These are phyloP conservation scores for Penicillium sp. DNA, from an alignment of 2,329 filamentous ascomycete species.

Conservation along the genomic window DNA sequence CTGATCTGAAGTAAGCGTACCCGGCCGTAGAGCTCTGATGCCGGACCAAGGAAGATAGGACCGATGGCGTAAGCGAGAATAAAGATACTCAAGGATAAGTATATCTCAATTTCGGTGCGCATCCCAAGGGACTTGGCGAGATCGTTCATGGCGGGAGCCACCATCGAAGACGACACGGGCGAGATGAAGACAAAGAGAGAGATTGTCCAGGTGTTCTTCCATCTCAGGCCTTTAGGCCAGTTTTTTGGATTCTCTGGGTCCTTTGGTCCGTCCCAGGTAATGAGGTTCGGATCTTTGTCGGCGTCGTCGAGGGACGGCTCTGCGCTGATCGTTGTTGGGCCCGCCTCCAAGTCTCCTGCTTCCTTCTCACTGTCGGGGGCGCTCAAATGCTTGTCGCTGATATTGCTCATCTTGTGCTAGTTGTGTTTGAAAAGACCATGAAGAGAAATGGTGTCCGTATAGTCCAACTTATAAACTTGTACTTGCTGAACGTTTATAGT, in stretches of 20 bases:
- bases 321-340: not conserved
- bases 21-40: conserved; percentile 56
- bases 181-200: conserved; percentile 22
- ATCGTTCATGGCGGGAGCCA: conserved; percentile 49
- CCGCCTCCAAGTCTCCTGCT: not conserved
- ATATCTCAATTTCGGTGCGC: conserved; percentile 37
- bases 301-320: not conserved
- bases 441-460: not conserved
- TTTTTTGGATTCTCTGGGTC: conserved; percentile 14
- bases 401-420: not conserved
- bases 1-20: conserved; percentile 52
- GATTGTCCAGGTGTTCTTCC: not conserved
- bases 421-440: not conserved
- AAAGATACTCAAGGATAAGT: conserved; percentile 44
- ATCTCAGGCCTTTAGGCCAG: conserved; percentile 9
- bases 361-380: not conserved
- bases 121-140: conserved; percentile 57
- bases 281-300: conserved; percentile 2
- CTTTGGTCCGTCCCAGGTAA: conserved; percentile 10
- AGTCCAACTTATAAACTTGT: not conserved
- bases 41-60: conserved; percentile 49
- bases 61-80: conserved; percentile 54
- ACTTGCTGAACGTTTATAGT: not conserved
- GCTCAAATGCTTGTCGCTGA: not conserved
- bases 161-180: conserved; percentile 61